Percentiles rank a stretch among this genome's conserved stretches.
Evolutionary conservation across 1,139 yeast genomes (phyloP).

Genomic region (Debaryomycetaceae sp.): DNA sequence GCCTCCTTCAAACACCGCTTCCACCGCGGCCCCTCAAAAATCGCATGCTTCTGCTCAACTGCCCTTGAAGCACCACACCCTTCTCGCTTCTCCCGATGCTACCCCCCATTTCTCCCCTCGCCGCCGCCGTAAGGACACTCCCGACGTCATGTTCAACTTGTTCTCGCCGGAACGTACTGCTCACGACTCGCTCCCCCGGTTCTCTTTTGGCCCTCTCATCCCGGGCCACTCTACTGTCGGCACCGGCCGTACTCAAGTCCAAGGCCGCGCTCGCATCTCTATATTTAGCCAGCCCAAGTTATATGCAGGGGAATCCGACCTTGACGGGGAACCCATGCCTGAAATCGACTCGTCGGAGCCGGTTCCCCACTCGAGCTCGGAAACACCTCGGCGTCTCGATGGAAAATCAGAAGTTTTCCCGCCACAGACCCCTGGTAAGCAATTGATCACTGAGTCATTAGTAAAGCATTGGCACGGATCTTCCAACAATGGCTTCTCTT

Average conservation of each 20-base stretch:
- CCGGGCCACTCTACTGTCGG: constrained; percentile 36
- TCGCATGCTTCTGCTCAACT: too few relatives aligned
- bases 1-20: too few relatives aligned
- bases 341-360: constrained; percentile 2
- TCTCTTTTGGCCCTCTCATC: constrained; percentile 20
- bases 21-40: too few relatives aligned
- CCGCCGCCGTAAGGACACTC: constrained; percentile 6
- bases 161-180: constrained; percentile 3
- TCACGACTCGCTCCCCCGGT: constrained; percentile 4
- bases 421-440: constrained; percentile 26
- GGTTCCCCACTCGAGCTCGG: constrained; percentile 2
- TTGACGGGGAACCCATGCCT: constrained; percentile 9
- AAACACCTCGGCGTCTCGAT: too few relatives aligned
- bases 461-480: constrained; percentile 31
- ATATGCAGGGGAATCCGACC: background rate
- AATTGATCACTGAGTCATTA: constrained; percentile 22
- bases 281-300: too few relatives aligned
- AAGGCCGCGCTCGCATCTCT: too few relatives aligned
- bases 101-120: constrained; percentile 21
- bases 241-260: constrained; percentile 18
- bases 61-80: too few relatives aligned
- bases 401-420: too few relatives aligned
- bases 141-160: constrained; percentile 8
- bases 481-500: constrained; percentile 14
- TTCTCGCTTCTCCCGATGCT: constrained; percentile 27